Base-by-base conservation (phyloP, 768 basidiomycete species). In the Fomitopsis serialis region DNA sequence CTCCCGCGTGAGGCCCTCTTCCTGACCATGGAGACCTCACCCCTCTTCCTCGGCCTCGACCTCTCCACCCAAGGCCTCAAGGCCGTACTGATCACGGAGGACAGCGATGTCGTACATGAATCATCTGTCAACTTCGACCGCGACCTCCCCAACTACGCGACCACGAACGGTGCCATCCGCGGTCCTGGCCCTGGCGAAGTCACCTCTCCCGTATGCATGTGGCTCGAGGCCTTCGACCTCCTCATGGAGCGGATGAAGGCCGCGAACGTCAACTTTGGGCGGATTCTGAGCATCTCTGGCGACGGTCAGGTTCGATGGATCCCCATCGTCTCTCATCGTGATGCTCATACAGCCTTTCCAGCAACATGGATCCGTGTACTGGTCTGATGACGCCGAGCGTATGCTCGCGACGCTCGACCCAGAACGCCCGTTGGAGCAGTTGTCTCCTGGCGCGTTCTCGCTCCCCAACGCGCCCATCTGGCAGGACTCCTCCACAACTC, bases 361-460 rank as follows among this genome's bases (percentile, higher is more conserved):
- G 87, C 89, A 92, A 87, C 91, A 92, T 65, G 89, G 89, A 21
- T 89, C 88, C 3, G 87, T 92, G 2, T 92, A 86, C 63, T 92
- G 90, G 91, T 85, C 86, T 0, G 59, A 66, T 12, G 68, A 72
- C 11, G 84, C 84, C 0, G 76, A 79, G 50, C 36, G 55, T 5
- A 64, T 79, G 8, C 74, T 94, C 7, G 70, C 78, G 2, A 70
- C 69, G 2, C 74, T 92, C 51, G 75, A 85, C 64, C 59, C 82
- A 0, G 56, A 65, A 9, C 69, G 76, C 49, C 64, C 78, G 1
- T 71, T 92, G 9, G 74, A 78, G 2, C 89, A 92, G 59, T 71
- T 93, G 35, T 69, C 72, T 19, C 80, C 78, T 0, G 65, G 62
- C 8, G 89, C 89, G 2, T 92, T 93, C 66, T 82, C 89, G 6